Conservation (phyloP, 2,329 filamentous ascomycete species). For the Trichoderma citrinoviride region DNA sequence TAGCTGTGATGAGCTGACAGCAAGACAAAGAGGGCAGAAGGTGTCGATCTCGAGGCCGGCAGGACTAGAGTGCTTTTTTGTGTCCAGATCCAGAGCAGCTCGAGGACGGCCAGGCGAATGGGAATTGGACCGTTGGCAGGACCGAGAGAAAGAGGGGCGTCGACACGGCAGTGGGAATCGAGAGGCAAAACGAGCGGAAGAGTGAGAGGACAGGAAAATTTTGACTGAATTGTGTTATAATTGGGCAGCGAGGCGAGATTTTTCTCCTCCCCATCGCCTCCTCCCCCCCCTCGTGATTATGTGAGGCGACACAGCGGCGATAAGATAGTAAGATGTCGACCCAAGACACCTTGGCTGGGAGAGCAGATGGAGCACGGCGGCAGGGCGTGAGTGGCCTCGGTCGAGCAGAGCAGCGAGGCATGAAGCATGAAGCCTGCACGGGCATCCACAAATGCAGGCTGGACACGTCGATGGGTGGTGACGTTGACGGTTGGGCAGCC, state of each 20-base stretch:
- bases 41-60: slow-evolving; percentile 8
- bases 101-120: neutral
- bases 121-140: neutral
- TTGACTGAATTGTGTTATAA: slow-evolving; percentile 5
- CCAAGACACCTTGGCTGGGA: neutral
- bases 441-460: slow-evolving; percentile 19
- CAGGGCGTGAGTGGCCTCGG: neutral
- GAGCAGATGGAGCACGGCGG: neutral
- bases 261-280: neutral
- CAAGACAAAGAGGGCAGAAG: slow-evolving; percentile 7
- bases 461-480: slow-evolving; percentile 19
- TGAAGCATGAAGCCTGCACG: slow-evolving; percentile 6
- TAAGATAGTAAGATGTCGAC: slow-evolving; percentile 17
- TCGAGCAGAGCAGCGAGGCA: neutral
- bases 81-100: slow-evolving; percentile 6
- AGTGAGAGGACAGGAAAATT: neutral
- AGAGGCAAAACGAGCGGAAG: slow-evolving; percentile 6
- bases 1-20: slow-evolving; percentile 4
- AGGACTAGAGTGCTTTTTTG: slow-evolving; percentile 17
- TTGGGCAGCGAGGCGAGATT: slow-evolving; percentile 17
- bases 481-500: slow-evolving; percentile 18
- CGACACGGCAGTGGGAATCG: neutral
- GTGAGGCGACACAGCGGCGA: slow-evolving; percentile 12
- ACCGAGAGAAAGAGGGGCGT: slow-evolving; percentile 4
- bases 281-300: slow-evolving; percentile 6